Conservation (phyloP, 192 early-diverging fungal genomes). For the Jimgerdemannia lactiflua region DNA sequence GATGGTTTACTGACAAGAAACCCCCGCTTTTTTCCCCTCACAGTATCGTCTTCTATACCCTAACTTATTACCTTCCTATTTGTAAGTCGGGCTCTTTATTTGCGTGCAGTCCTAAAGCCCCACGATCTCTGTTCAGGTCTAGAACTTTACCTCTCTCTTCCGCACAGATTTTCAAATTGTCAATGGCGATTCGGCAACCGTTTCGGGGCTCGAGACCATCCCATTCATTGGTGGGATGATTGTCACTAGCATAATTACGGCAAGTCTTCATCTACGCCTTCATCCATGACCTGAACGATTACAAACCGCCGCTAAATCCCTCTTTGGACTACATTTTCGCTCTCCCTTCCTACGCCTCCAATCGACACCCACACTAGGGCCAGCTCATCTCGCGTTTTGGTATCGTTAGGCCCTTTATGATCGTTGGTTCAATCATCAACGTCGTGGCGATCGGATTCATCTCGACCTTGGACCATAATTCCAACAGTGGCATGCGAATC, state of each 20-base stretch:
- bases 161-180: constrained; percentile 63
- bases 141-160: too few relatives aligned
- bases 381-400: constrained; percentile 8
- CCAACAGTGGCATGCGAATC: constrained; percentile 47
- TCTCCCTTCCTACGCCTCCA: too few relatives aligned
- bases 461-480: constrained; percentile 46
- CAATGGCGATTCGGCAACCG: constrained; percentile 64
- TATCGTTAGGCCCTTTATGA: constrained; percentile 61
- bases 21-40: not conserved
- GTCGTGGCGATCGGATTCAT: constrained; percentile 61
- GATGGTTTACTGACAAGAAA: not conserved
- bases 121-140: too few relatives aligned
- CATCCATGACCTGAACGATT: too few relatives aligned
- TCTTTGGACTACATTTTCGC: too few relatives aligned
- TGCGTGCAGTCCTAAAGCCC: too few relatives aligned
- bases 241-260: constrained; percentile 61
- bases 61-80: constrained; percentile 73
- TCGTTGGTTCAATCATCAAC: constrained; percentile 55
- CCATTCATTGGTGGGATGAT: constrained; percentile 74
- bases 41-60: constrained; percentile 48
- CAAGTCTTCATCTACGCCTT: constrained; percentile 17
- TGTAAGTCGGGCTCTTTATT: constrained; percentile 11
- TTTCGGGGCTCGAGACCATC: constrained; percentile 70
- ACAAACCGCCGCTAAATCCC: too few relatives aligned
- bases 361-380: too few relatives aligned